Base-by-base conservation (phyloP, 148 eudicot species). In the Cornus suecica region DNA sequence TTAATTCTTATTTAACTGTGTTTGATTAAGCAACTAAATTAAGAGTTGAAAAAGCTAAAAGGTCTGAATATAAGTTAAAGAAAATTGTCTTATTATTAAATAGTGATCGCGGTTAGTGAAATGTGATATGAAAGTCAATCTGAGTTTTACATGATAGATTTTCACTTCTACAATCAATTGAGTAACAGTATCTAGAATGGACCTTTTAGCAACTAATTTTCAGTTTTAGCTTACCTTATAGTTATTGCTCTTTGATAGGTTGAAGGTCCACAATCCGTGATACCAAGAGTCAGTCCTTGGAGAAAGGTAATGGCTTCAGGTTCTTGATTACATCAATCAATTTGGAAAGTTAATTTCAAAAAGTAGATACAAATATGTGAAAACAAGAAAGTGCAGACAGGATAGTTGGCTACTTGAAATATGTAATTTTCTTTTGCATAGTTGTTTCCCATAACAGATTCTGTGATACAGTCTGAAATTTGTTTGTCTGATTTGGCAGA, bases 211-310 rank as follows among this genome's bases (percentile, higher is more conserved):
- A 37, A 8, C 42, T 37, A 37, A 37, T 37, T 37, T 37, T 37
- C 42, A 4, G 42, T 37, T 6, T 37, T 37, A 37, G 6, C 42
- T 37, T 37, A 37, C 42, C 6, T 8, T 37, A 37, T 3, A 37
- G n/a, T n/a, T n/a, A n/a, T n/a, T n/a, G 22, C 68, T 71, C 27
- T 41, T 66, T 74, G 9, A 68, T 64, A 90, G 93, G 89, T 83
- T 22, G 86, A 86, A 80, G 87, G 77, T 71, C 79, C 83, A 34
- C 86, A 86, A 71, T 82, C 88, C 65, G 74, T 82, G 14, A 71
- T 66, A 70, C 87, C 90, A 68, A 71, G 79, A 80, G 86, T 88
- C 72, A 90, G 94, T 64, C 94, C 91, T 30, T 90, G 94, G 94
- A 76, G 94, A 34, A 90, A 90, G 94, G 94, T 90, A 84, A 79